Conservation (phyloP, 495 filamentous ascomycete genomes). For the Aspergillus diversus region DNA sequence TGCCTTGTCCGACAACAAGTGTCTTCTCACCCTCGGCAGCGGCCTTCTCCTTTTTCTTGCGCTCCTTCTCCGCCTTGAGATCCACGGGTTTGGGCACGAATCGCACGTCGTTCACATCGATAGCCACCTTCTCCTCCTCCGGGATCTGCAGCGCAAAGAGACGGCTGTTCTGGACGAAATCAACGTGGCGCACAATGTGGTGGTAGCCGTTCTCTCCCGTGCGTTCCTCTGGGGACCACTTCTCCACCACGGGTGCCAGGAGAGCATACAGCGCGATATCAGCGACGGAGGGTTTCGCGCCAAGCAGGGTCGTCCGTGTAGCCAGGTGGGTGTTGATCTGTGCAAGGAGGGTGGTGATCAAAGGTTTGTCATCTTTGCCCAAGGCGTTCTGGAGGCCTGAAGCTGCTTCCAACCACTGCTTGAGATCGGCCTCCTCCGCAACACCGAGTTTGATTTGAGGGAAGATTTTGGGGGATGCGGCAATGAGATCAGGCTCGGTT, state of each 20-base stretch:
- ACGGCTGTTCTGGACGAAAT: slow-evolving; percentile 90
- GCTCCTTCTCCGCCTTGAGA: slow-evolving; percentile 86
- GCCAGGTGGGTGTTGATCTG: slow-evolving; percentile 85
- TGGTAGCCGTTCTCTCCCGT: slow-evolving; percentile 90
- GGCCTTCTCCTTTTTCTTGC: slow-evolving; percentile 84
- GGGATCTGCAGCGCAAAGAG: slow-evolving; percentile 73
- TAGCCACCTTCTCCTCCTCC: slow-evolving; percentile 75
- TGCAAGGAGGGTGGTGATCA: slow-evolving; percentile 58
- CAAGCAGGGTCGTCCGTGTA: slow-evolving; percentile 85
- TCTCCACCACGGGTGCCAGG: slow-evolving; percentile 74
- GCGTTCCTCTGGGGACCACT: slow-evolving; percentile 83
- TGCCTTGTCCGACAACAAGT: slow-evolving; percentile 48
- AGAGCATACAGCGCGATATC: slow-evolving; percentile 86
- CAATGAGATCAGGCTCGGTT: slow-evolving; percentile 53
- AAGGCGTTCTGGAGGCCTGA: slow-evolving; percentile 64
- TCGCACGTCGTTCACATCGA: slow-evolving; percentile 78
- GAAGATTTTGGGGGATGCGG: slow-evolving; percentile 63
- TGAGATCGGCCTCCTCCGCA: slow-evolving; percentile 80
- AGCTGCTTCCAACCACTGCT: slow-evolving; percentile 81
- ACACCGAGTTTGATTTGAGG: slow-evolving; percentile 68
- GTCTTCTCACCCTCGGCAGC: slow-evolving; percentile 54
- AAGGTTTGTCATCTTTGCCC: slow-evolving; percentile 60
- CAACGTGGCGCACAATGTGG: slow-evolving; percentile 87
- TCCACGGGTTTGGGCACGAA: slow-evolving; percentile 82
- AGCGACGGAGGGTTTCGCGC: slow-evolving; percentile 86